These are phyloP conservation scores for Pseudopyricularia cyperi DNA, from an alignment of 2,329 filamentous ascomycete genomes.

Conservation along the genomic window DNA sequence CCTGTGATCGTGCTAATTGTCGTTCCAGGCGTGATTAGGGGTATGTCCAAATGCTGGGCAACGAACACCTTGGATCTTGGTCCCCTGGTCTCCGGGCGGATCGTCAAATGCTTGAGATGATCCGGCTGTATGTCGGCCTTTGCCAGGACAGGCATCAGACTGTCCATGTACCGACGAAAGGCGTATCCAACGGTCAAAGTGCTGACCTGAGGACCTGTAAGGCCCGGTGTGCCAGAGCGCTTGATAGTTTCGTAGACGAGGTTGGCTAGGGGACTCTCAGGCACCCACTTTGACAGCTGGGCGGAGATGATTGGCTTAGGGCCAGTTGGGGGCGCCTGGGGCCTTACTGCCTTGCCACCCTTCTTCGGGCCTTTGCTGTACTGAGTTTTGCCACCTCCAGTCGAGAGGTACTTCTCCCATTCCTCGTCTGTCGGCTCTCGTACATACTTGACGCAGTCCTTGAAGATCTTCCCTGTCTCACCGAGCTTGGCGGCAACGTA, in stretches of 20 bases:
- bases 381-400: constrained; percentile 14
- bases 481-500: constrained; percentile 44
- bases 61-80: background rate
- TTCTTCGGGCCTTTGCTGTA: constrained; percentile 1
- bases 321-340: background rate
- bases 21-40: background rate
- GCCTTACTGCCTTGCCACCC: constrained; percentile 1
- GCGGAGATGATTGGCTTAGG: background rate
- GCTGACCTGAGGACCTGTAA: constrained; percentile 22
- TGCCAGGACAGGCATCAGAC: constrained; percentile 16
- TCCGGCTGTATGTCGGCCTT: constrained; percentile 22
- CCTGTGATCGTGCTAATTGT: background rate
- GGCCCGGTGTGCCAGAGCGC: constrained; percentile 16
- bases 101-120: constrained; percentile 24
- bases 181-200: constrained; percentile 19
- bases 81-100: constrained; percentile 9
- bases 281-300: constrained; percentile 12
- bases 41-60: background rate
- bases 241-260: constrained; percentile 21
- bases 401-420: constrained; percentile 41
- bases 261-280: constrained; percentile 20
- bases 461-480: constrained; percentile 36
- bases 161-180: constrained; percentile 22
- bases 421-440: constrained; percentile 42
- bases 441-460: constrained; percentile 47